A percentile compares a stretch with the other conserved stretches of the same genome.
Conservation (phyloP, 768 basidiomycete genomes). For the Asterophora lycoperdoides region DNA sequence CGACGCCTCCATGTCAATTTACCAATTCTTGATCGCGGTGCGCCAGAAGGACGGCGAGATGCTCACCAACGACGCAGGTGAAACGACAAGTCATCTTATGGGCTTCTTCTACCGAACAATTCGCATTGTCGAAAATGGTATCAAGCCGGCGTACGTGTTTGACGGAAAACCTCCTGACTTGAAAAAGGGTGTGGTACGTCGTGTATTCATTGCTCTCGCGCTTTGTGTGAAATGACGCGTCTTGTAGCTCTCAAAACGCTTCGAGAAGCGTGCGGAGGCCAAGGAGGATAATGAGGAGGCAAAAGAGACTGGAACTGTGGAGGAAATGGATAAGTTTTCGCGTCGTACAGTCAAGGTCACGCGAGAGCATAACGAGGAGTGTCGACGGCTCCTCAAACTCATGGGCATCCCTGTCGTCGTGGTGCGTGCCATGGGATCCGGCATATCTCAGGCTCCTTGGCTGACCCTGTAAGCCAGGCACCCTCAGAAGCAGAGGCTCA, state of each 20-base stretch:
- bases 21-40: slow-evolving; percentile 97
- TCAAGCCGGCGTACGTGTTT: slow-evolving; percentile 97
- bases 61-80: slow-evolving; percentile 95
- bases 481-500: slow-evolving; percentile 99
- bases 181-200: slow-evolving; percentile 92
- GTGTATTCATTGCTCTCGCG: neutral
- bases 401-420: slow-evolving; percentile 98
- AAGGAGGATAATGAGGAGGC: slow-evolving; percentile 95
- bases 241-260: slow-evolving; percentile 89
- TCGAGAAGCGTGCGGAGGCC: slow-evolving; percentile 85
- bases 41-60: slow-evolving; percentile 95
- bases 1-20: slow-evolving; percentile 96
- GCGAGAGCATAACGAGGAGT: slow-evolving; percentile 94
- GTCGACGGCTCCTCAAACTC: slow-evolving; percentile 74
- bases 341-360: slow-evolving; percentile 94
- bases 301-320: slow-evolving; percentile 90
- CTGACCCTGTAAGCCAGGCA: slow-evolving; percentile 48
- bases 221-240: neutral
- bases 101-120: slow-evolving; percentile 98
- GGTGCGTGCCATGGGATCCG: slow-evolving; percentile 39
- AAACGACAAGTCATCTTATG: slow-evolving; percentile 98
- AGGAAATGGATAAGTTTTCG: slow-evolving; percentile 88
- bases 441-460: neutral
- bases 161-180: slow-evolving; percentile 98
- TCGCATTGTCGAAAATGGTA: slow-evolving; percentile 96